phyloP scores from a whole-genome alignment of 2,329 filamentous ascomycete genomes.

The Zymoseptoria crescenta region DNA sequence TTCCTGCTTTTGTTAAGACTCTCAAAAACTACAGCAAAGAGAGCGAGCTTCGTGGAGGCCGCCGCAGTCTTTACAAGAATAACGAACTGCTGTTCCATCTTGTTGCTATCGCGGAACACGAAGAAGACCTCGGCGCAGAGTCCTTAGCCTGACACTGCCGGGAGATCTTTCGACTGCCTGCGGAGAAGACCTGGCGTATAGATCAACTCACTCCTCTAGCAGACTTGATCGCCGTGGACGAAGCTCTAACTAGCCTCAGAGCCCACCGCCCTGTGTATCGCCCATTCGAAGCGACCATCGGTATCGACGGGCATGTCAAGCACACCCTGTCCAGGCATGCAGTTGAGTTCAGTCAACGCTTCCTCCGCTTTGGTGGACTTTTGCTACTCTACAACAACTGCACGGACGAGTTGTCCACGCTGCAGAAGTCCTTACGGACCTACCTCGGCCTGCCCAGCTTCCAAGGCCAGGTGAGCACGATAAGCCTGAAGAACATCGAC shows the following conservation, averaged over 20 bases:
- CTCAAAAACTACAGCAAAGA: not conserved
- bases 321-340: not conserved
- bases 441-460: no score
- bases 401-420: no score
- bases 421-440: no score
- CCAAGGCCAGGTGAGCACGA: no score
- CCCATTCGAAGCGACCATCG: not conserved
- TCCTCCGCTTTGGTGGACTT: no score
- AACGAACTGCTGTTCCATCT: conserved; percentile 1
- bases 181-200: not conserved
- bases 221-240: conserved; percentile 1
- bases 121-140: not conserved
- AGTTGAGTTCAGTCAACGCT: no score
- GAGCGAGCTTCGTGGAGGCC: not conserved
- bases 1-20: not conserved
- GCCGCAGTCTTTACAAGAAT: not conserved
- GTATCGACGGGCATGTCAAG: not conserved
- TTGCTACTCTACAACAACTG: no score
- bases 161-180: not conserved
- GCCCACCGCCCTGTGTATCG: not conserved
- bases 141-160: not conserved
- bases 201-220: not conserved
- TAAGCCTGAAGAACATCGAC: no score
- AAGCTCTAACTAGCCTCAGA: not conserved
- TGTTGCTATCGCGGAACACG: not conserved